Evolutionary conservation across 208 protist species (phyloP).

Genomic region (Wallacemonas sp.): DNA sequence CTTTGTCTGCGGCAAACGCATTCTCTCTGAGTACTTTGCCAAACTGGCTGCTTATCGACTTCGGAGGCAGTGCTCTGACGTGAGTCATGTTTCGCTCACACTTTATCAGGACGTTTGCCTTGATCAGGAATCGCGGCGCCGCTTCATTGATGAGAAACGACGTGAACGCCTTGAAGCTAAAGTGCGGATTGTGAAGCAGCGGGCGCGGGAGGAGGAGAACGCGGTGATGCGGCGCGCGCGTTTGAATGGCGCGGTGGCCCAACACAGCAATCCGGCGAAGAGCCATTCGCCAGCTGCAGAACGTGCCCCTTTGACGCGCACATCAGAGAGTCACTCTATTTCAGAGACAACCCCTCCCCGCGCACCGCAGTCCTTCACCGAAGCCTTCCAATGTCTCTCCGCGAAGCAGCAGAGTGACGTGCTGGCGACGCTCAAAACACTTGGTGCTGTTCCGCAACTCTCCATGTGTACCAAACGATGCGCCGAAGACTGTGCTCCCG

Average conservation of each 20-base stretch:
- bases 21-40: background rate
- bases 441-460: background rate
- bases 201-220: background rate
- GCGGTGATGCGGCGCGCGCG: background rate
- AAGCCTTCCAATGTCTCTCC: background rate
- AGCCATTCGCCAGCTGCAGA: background rate
- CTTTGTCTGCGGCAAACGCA: background rate
- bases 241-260: background rate
- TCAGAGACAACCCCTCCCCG: background rate
- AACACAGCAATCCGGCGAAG: background rate
- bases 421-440: background rate
- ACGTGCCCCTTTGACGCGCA: too few species aligned
- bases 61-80: background rate
- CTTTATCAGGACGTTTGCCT: constrained; percentile 3
- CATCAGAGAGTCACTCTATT: too few species aligned
- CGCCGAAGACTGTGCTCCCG: too few species aligned
- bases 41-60: background rate
- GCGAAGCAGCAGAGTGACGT: background rate
- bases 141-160: background rate
- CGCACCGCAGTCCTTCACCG: background rate
- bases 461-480: background rate
- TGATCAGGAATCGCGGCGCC: background rate
- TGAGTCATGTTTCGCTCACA: background rate
- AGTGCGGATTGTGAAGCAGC: background rate
- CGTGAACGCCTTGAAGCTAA: background rate